phyloP scores from a whole-genome alignment of 1,284 basidiomycete genomes.

The Ganoderma meredithae region DNA sequence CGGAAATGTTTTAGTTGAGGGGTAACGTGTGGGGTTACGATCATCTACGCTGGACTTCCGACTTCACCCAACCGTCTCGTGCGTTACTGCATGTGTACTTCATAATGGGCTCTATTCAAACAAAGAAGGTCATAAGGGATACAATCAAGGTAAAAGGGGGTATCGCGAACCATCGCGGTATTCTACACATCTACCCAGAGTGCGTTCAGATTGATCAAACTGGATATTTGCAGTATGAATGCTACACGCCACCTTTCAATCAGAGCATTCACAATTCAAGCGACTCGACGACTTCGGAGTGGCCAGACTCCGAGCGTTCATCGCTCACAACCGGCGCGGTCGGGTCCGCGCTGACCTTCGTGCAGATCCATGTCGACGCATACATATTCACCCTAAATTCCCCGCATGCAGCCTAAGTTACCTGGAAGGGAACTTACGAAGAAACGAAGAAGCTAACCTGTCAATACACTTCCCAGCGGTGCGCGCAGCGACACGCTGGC shows the following conservation, averaged over 20 bases:
- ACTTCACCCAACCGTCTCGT: too few relatives aligned
- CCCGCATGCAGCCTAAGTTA: neutral
- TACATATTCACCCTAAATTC: slow-evolving; percentile 33
- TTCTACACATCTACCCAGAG: slow-evolving; percentile 2
- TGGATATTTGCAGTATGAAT: neutral
- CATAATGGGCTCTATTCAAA: neutral
- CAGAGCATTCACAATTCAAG: slow-evolving; percentile 20
- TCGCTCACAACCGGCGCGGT: slow-evolving; percentile 6
- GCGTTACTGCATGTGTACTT: too few relatives aligned
- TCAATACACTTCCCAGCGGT: slow-evolving; percentile 33
- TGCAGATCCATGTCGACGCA: slow-evolving; percentile 36
- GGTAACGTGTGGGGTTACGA: too few relatives aligned
- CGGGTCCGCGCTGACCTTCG: slow-evolving; percentile 26
- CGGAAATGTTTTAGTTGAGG: too few relatives aligned
- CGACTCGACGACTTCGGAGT: slow-evolving; percentile 22
- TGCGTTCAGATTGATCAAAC: neutral
- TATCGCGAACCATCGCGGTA: slow-evolving; percentile 3
- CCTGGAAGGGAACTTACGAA: neutral
- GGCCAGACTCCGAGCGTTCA: slow-evolving; percentile 4
- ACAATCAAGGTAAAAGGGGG: neutral
- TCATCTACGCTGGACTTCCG: too few relatives aligned
- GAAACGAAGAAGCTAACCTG: slow-evolving; percentile 12
- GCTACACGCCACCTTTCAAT: neutral
- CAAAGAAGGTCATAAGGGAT: neutral
- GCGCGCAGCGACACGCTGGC: slow-evolving; percentile 30